Evolutionary conservation across 768 basidiomycete genomes (phyloP).

Genomic region (Tephrocybe sp.): DNA sequence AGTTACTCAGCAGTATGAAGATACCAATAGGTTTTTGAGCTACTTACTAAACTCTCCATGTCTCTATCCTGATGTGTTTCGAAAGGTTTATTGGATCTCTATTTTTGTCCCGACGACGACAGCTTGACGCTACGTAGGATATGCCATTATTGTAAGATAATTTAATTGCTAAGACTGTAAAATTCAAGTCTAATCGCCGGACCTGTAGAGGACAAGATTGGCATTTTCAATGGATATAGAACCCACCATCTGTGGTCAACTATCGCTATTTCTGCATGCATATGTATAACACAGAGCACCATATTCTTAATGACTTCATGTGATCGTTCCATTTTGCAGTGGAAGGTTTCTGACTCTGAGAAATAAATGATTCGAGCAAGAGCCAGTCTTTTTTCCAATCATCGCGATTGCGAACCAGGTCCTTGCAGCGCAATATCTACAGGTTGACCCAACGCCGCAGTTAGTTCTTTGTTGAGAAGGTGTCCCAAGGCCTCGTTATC

Average conservation of each 20-base stretch:
- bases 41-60: constrained; percentile 11
- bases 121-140: constrained; percentile 21
- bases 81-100: constrained; percentile 60
- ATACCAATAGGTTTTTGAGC: constrained; percentile 51
- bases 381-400: background rate
- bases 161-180: background rate
- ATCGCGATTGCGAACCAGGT: constrained; percentile 17
- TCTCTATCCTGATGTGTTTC: constrained; percentile 1
- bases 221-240: background rate
- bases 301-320: constrained; percentile 3
- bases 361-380: background rate
- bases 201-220: background rate
- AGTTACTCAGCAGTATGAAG: constrained; percentile 62
- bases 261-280: constrained; percentile 7
- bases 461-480: constrained; percentile 70
- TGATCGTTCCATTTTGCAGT: too few species aligned
- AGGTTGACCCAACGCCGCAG: constrained; percentile 25
- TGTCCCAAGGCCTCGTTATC: constrained; percentile 58
- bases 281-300: constrained; percentile 14
- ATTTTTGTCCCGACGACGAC: constrained; percentile 59
- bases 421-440: constrained; percentile 29
- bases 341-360: too few species aligned
- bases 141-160: constrained; percentile 1
- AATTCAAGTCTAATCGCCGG: background rate
- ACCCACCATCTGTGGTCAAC: background rate